Evolutionary conservation across 2,329 filamentous ascomycete species (phyloP).

Genomic region (Diaporthe sp.): DNA sequence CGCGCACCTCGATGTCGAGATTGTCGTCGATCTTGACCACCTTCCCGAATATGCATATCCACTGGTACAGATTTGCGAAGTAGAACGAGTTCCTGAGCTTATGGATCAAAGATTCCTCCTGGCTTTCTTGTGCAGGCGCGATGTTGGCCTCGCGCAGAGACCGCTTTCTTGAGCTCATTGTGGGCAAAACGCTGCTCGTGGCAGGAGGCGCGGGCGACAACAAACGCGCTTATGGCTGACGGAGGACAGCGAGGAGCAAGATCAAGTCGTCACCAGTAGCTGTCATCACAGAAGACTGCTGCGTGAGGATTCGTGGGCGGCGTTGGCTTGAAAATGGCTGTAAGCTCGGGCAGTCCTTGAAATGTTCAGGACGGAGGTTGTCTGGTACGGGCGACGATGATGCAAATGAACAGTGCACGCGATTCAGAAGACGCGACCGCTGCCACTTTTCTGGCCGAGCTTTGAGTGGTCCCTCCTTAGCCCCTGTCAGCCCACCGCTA

Average conservation of each 20-base stretch:
- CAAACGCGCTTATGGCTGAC: slow-evolving; percentile 26
- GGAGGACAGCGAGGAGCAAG: background rate
- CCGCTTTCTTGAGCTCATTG: slow-evolving; percentile 64
- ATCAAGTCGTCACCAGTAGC: background rate
- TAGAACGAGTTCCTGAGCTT: slow-evolving; percentile 93
- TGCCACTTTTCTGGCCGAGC: slow-evolving; percentile 31
- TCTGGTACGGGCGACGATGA: slow-evolving; percentile 33
- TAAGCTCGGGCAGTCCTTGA: background rate
- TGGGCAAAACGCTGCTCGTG: slow-evolving; percentile 42
- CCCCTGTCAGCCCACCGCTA: background rate
- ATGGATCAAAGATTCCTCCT: slow-evolving; percentile 63
- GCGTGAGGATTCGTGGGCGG: background rate
- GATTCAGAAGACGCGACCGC: slow-evolving; percentile 38
- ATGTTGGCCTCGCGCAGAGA: slow-evolving; percentile 57
- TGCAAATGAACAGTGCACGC: slow-evolving; percentile 37
- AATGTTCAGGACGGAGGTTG: background rate
- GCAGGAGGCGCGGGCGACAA: slow-evolving; percentile 6
- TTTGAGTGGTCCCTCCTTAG: slow-evolving; percentile 26
- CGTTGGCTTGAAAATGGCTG: background rate
- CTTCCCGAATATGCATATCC: slow-evolving; percentile 90
- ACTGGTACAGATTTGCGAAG: slow-evolving; percentile 94
- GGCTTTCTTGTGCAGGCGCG: slow-evolving; percentile 45
- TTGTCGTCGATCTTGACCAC: slow-evolving; percentile 90
- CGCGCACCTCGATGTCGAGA: slow-evolving; percentile 86
- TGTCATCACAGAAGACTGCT: slow-evolving; percentile 18